Percentiles rank a stretch among this genome's conserved stretches.
Conservation (phyloP, 129 eudicot species). For the Dittrichia graveolens region DNA sequence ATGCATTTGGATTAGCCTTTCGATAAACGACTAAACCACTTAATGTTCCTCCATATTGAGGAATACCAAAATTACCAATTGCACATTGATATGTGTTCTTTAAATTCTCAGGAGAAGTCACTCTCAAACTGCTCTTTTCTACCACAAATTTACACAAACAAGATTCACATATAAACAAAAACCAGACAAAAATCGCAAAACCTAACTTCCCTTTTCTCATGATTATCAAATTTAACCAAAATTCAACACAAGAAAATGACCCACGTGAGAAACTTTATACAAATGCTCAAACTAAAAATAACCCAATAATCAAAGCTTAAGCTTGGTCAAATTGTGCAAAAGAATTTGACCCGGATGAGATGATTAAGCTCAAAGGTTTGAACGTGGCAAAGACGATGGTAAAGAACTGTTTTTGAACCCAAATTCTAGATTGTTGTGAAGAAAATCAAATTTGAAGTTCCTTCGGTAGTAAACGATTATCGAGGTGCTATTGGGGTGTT, state of each 20-base stretch:
- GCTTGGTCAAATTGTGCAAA: neutral
- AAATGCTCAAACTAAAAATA: neutral
- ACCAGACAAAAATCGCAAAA: constrained; percentile 39
- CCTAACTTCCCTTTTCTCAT: constrained; percentile 42
- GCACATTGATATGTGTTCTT: constrained; percentile 63
- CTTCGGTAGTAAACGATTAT: no score
- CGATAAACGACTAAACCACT: constrained; percentile 61
- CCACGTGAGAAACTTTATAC: no score
- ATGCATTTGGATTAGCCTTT: constrained; percentile 50
- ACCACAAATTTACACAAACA: constrained; percentile 64
- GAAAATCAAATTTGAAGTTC: neutral
- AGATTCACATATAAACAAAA: constrained; percentile 34
- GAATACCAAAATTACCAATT: constrained; percentile 73
- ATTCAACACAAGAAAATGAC: neutral
- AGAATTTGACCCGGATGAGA: constrained; percentile 14
- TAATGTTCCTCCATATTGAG: constrained; percentile 69
- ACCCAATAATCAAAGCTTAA: neutral
- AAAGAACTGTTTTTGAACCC: constrained; percentile 3
- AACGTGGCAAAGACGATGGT: neutral
- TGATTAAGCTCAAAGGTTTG: constrained; percentile 8
- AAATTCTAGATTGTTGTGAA: neutral
- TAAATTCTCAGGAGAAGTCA: constrained; percentile 58
- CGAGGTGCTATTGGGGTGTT: no score
- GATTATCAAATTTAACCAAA: constrained; percentile 3
- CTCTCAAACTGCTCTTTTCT: constrained; percentile 68